Evolutionary conservation across 192 early-diverging fungal genomes (phyloP), one percentile per base, ranked within the genome.

Genomic region (Coemansia sp.): DNA sequence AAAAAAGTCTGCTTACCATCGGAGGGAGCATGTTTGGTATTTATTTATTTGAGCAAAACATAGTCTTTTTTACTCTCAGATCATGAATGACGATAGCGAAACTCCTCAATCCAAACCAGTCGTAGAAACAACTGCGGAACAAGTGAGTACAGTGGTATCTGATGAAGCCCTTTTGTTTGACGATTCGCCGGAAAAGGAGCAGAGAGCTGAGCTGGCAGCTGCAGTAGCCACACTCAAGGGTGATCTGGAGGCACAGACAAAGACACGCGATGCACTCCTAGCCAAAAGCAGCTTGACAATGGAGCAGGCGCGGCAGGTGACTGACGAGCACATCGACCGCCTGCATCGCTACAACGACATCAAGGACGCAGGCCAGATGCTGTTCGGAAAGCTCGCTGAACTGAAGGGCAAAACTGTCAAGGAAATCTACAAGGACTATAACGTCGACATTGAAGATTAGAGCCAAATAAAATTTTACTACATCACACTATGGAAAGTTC

Each of bases 321-420:
- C 70, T 29, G 75, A 82, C 50, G 67, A 64, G 62, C 68, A 74
- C 38, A 82, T 82, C 31, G 75, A 71, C 24, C 67, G 68, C 40
- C 69, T 82, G 61, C 79, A 82, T 40, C 68, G 71, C 61, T 82
- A 82, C 71, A 82, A 82, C 71, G 74, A 77, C 34, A 77, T 76
- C 31, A 82, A 82, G 50, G 79, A 82, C 40, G 74, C 74, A 4
- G 80, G 70, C 0, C 80, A 82, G 67, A 65, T 72, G 12, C 62
- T 82, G 71, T 82, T 82, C 65, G 80, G 80, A 24, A 82, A 82
- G 65, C 69, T 82, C 31, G 80, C 80, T 6, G 74, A 82, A 48
- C 71, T 82, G 0, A 68, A 70, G 40, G 80, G 74, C 36, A 82
- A 77, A 44, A 74, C 71, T 2, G 71, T 82, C 75, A 82, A 82